These are phyloP conservation scores for Ambrosiella beaveri DNA, from an alignment of 2,329 filamentous ascomycete genomes.

Conservation along the genomic window DNA sequence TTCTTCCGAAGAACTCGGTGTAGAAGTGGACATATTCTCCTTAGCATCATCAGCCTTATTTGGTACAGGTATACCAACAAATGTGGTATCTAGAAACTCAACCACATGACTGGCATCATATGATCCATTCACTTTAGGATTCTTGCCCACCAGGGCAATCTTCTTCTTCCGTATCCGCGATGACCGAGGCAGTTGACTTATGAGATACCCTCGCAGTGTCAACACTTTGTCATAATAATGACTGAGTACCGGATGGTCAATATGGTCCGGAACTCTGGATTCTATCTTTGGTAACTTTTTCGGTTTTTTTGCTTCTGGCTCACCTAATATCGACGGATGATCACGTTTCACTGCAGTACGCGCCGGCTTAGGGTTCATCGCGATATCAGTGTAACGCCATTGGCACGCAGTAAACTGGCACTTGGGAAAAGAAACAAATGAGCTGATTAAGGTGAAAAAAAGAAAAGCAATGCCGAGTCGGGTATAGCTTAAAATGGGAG, in stretches of 20 bases:
- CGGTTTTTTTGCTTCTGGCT: not conserved
- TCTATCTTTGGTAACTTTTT: not conserved
- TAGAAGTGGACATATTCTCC: not conserved
- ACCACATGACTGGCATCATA: slow-evolving; percentile 11
- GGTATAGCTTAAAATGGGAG: no score
- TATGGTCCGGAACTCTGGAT: not conserved
- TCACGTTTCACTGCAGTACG: not conserved
- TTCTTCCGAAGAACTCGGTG: not conserved
- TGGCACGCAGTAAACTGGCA: no score
- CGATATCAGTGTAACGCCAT: not conserved
- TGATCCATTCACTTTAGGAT: slow-evolving; percentile 17
- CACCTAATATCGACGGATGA: not conserved
- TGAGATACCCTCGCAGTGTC: slow-evolving; percentile 53
- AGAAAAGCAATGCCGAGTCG: no score
- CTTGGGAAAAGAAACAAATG: no score
- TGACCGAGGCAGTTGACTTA: slow-evolving; percentile 45
- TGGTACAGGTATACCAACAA: slow-evolving; percentile 8
- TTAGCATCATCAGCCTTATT: not conserved
- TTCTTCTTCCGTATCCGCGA: slow-evolving; percentile 47
- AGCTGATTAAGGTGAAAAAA: no score
- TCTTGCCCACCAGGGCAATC: slow-evolving; percentile 30
- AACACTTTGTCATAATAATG: slow-evolving; percentile 46
- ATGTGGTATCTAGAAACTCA: slow-evolving; percentile 13
- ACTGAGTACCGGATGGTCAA: slow-evolving; percentile 4
- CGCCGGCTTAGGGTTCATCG: not conserved